These are phyloP conservation scores for Glaciozyma martinii DNA, from an alignment of 768 basidiomycete species.

Conservation along the genomic window DNA sequence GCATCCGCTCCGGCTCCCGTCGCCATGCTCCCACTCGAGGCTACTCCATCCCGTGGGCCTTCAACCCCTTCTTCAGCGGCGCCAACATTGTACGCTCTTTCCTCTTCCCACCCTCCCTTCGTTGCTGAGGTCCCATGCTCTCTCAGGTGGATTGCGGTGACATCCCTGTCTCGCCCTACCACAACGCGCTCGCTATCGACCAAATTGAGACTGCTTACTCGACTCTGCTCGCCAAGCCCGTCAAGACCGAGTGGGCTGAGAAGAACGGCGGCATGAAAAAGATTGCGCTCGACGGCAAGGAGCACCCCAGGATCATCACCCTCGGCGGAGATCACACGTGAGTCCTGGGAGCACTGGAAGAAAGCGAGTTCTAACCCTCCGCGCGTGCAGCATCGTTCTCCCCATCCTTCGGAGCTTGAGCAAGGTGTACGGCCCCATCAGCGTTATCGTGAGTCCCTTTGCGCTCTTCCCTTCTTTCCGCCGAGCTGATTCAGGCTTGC, in stretches of 20 bases:
- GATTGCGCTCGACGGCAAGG: conserved; percentile 45
- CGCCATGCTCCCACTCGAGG: conserved; percentile 37
- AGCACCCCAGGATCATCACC: conserved; percentile 69
- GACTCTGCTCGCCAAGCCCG: conserved; percentile 56
- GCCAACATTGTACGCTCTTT: conserved; percentile 31
- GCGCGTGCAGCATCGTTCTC: conserved; percentile 14
- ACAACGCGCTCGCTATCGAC: conserved; percentile 71
- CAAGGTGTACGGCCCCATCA: conserved; percentile 28
- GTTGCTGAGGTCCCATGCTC: background rate
- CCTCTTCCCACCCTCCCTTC: background rate
- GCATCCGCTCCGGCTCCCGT: conserved; percentile 69
- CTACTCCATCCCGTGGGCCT: conserved; percentile 23
- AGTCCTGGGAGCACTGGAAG: no score
- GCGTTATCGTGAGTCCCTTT: conserved; percentile 19
- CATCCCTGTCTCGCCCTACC: conserved; percentile 69
- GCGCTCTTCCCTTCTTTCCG: background rate
- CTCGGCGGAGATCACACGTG: conserved; percentile 77
- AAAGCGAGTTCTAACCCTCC: no score
- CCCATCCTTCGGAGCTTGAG: conserved; percentile 27
- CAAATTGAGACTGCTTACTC: conserved; percentile 81
- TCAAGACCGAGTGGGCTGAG: conserved; percentile 7
- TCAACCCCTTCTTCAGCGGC: conserved; percentile 36
- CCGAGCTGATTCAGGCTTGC: no score
- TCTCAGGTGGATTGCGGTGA: conserved; percentile 72
- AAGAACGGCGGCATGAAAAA: conserved; percentile 31